Percentiles rank a stretch among this genome's conserved stretches.
Evolutionary conservation across 345 rosid species (phyloP).

Genomic region (Dipteronia sinensis): DNA sequence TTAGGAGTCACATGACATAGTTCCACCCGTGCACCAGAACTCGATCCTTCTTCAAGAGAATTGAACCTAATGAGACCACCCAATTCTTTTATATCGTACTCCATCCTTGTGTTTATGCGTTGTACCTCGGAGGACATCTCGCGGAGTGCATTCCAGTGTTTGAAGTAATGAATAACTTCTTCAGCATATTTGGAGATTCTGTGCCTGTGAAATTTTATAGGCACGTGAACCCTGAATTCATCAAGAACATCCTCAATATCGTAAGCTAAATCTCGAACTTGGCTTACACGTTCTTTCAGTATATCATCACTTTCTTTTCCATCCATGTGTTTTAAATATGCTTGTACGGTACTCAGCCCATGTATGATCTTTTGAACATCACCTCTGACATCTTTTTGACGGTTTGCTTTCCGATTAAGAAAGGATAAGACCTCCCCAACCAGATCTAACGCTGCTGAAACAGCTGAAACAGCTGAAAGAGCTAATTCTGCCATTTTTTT

Average conservation of each 20-base stretch:
- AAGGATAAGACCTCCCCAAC: neutral
- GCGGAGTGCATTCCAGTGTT: neutral
- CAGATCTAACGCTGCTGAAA: neutral
- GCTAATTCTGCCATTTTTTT: too few relatives aligned
- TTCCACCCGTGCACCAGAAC: neutral
- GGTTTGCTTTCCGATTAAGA: neutral
- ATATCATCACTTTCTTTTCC: neutral
- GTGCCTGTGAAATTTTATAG: neutral
- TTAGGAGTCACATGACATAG: neutral
- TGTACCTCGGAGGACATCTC: constrained; percentile 7
- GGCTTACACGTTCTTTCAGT: neutral
- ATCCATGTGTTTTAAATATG: constrained; percentile 7
- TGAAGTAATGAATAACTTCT: neutral
- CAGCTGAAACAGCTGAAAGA: too few relatives aligned
- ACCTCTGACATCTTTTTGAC: neutral
- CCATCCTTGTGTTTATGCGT: neutral
- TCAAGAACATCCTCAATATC: constrained; percentile 4
- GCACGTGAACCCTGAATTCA: neutral
- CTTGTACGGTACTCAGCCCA: neutral
- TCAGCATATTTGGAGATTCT: too few relatives aligned
- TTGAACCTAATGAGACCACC: neutral
- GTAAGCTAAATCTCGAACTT: neutral
- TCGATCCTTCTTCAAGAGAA: neutral
- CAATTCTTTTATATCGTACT: neutral
- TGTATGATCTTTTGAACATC: neutral